Evolutionary conservation across 2,329 filamentous ascomycete genomes (phyloP), one percentile per base, ranked within the genome.

Genomic region (Myriosclerotinia duriaeana): DNA sequence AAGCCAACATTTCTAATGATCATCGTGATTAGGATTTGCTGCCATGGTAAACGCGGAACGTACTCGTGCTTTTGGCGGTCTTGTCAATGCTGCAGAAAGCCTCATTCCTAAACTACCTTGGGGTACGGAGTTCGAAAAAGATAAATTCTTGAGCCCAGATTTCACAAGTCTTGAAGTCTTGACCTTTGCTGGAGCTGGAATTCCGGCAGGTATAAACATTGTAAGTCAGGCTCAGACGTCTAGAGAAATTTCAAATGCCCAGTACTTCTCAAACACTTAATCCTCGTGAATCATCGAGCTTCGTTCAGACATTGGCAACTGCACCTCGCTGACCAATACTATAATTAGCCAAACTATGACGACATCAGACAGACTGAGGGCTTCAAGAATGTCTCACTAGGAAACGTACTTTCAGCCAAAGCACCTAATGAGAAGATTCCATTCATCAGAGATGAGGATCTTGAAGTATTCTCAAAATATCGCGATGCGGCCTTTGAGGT

Each of bases 131-230:
- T 99, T 98, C 71, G 95, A 99, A 77, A 98, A 98, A 79, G 93
- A 97, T 81, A 93, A 90, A 75, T 99, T 99, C 78, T 80, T 96
- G 46, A 94, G 92, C 63, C 95, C 95, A 0, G 95, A 99, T 77
- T 99, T 99, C 76, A 98, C 95, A 0, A 95, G 91, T 12, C 83
- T 98, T 1, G 95, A 99, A 77, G 93, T 97, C 3, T 79, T 97
- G 68, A 92, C 90, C 0, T 97, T 97, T 72, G 84, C 85, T 76
- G 85, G 82, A 14, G 71, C 69, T 66, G 89, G 86, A 66, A 90
- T 89, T 65, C 87, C 87, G 12, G 87, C 86, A 34, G 87, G 88
- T 36, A 89, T 89, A 74, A 89, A 89, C 72, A 87, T 89, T 66
- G 65, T 66, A 36, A 9, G 65, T 46, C 30, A 34, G 30, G 30